Evolutionary conservation across 2,329 filamentous ascomycete genomes (phyloP).

Genomic region (Ascochyta viciae-villosae): DNA sequence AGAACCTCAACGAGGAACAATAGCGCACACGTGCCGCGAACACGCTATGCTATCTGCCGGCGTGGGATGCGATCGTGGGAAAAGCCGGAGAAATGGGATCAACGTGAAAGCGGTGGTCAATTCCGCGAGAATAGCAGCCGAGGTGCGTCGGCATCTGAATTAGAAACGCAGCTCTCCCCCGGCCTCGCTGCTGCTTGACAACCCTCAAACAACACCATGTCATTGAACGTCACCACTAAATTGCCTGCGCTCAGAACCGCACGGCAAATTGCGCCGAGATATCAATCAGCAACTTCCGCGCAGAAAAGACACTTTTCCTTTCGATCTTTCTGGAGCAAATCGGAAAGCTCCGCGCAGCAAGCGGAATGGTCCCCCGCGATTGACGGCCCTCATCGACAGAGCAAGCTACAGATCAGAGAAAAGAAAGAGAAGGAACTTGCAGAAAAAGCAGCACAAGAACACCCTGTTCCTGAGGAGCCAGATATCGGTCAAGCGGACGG

Average conservation of each 20-base stretch:
- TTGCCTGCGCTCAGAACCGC: conserved; percentile 17
- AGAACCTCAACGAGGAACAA: conserved; percentile 31
- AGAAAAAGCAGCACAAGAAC: conserved; percentile 17
- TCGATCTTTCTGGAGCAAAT: conserved; percentile 29
- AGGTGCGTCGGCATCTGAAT: conserved; percentile 25
- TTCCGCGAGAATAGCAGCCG: neutral
- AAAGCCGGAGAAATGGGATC: conserved; percentile 24
- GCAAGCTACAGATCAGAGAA: conserved; percentile 28
- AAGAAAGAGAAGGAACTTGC: conserved; percentile 26
- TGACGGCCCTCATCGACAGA: conserved; percentile 27
- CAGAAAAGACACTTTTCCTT: conserved; percentile 23
- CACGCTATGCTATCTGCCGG: conserved; percentile 22
- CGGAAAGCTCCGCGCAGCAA: conserved; percentile 24
- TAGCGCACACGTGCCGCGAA: conserved; percentile 26
- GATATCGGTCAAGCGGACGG: conserved; percentile 31
- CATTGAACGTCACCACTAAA: conserved; percentile 35
- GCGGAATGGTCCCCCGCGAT: conserved; percentile 30
- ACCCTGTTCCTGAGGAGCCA: conserved; percentile 9
- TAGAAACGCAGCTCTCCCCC: conserved; percentile 13
- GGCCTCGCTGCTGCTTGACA: conserved; percentile 4
- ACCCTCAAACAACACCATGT: conserved; percentile 31
- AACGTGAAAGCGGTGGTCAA: neutral
- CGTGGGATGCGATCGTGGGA: conserved; percentile 19
- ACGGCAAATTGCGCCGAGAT: conserved; percentile 11
- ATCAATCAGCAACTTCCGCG: conserved; percentile 4